A percentile compares a stretch with the other conserved stretches of the same genome.
Evolutionary conservation across 2,329 filamentous ascomycete genomes (phyloP).

Genomic region (Verticillium tricorpus): DNA sequence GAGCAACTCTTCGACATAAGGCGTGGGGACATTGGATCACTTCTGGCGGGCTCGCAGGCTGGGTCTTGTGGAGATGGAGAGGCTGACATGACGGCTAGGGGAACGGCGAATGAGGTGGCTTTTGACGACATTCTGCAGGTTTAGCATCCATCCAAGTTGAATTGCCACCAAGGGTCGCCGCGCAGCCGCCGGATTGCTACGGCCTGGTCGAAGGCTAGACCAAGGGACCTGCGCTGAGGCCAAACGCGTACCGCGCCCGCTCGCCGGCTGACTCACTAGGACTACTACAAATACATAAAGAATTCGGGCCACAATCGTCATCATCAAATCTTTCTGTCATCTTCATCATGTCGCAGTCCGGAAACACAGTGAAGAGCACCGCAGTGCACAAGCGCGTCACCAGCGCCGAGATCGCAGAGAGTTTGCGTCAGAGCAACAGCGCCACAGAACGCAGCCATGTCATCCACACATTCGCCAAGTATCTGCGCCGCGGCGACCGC

Average conservation of each 20-base stretch:
- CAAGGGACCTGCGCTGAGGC: no score
- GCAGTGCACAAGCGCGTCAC: background rate
- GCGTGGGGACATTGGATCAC: constrained; percentile 22
- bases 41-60: constrained; percentile 17
- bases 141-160: no score
- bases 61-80: constrained; percentile 20
- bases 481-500: constrained; percentile 13
- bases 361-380: background rate
- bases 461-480: constrained; percentile 15
- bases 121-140: no score
- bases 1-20: constrained; percentile 16
- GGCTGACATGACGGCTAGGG: background rate
- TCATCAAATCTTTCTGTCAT: background rate
- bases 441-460: constrained; percentile 12
- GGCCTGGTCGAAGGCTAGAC: no score
- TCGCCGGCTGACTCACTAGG: no score
- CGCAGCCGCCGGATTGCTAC: no score
- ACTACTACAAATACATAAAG: no score
- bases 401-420: background rate
- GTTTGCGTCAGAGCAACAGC: constrained; percentile 13
- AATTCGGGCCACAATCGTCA: no score
- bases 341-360: background rate
- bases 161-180: no score
- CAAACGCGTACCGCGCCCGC: no score
- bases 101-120: no score